A percentile compares a stretch with the other conserved stretches of the same genome.
phyloP scores from a whole-genome alignment of 441 rosid genomes.

The Adansonia rubrostipa region DNA sequence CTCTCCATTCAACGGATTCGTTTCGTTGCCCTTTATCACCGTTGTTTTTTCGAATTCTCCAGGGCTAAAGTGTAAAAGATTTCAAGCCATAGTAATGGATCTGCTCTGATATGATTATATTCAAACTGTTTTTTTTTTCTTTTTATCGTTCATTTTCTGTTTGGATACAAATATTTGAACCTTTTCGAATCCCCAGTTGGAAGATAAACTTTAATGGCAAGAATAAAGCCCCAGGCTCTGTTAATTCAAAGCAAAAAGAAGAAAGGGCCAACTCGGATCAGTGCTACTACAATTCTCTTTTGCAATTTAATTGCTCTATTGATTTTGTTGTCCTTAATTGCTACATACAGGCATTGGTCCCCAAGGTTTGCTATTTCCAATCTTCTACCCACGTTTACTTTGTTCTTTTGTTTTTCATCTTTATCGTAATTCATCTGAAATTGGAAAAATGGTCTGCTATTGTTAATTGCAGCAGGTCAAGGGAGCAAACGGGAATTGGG shows the following conservation, averaged over 20 bases:
- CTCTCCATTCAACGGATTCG: neutral
- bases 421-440: neutral
- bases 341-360: conserved; percentile 71
- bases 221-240: conserved; percentile 87
- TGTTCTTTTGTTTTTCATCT: neutral
- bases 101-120: conserved; percentile 15
- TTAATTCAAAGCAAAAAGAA: conserved; percentile 87
- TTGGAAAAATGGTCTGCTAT: neutral
- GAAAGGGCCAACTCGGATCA: conserved; percentile 68
- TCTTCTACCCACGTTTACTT: conserved; percentile 20
- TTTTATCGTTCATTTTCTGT: neutral
- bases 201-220: conserved; percentile 58
- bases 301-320: conserved; percentile 57
- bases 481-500: conserved; percentile 38
- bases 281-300: conserved; percentile 56
- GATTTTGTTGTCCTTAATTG: conserved; percentile 53
- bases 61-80: neutral
- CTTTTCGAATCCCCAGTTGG: conserved; percentile 13
- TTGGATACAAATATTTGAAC: neutral
- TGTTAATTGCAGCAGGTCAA: conserved; percentile 57
- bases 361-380: conserved; percentile 48
- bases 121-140: neutral
- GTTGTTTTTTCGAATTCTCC: neutral
- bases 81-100: neutral
- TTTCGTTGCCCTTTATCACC: too few relatives aligned